phyloP scores from a whole-genome alignment of 306 rosid species.

The Castanea sativa region DNA sequence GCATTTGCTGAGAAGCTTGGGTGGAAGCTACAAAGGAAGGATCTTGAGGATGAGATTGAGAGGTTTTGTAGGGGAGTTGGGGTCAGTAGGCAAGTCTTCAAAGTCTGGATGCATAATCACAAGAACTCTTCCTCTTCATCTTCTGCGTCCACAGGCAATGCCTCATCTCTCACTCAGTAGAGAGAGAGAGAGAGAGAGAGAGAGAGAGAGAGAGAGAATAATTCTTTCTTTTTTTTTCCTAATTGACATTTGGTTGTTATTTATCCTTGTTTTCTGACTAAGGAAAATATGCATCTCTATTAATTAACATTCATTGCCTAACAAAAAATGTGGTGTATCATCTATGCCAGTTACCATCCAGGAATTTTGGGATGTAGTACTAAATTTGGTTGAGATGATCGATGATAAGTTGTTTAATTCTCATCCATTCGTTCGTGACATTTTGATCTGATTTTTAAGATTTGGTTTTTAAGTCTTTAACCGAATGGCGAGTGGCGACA shows the following conservation, averaged over 20 bases:
- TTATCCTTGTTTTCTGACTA: slow-evolving; percentile 3
- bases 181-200: background rate
- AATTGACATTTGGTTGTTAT: slow-evolving; percentile 21
- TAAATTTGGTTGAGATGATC: background rate
- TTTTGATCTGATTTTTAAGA: background rate
- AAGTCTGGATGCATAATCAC: slow-evolving; percentile 93
- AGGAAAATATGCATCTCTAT: background rate
- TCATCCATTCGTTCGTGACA: background rate
- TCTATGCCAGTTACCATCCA: background rate
- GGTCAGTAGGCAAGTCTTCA: slow-evolving; percentile 67
- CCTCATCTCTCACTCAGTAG: slow-evolving; percentile 61
- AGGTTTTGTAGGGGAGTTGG: slow-evolving; percentile 70
- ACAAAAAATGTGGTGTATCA: background rate
- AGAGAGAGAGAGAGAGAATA: background rate
- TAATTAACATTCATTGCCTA: background rate
- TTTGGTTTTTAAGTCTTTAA: background rate
- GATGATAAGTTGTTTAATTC: too few species aligned
- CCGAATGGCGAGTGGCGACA: background rate
- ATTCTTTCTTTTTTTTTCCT: background rate
- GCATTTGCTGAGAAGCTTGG: slow-evolving; percentile 83
- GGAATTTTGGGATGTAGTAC: background rate
- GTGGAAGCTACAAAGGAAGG: slow-evolving; percentile 77
- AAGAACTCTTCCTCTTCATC: slow-evolving; percentile 56
- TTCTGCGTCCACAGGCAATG: slow-evolving; percentile 49
- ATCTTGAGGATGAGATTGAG: slow-evolving; percentile 70